These are phyloP conservation scores for Fusarium denticulatum DNA, from an alignment of 2,329 filamentous ascomycete species.

Conservation along the genomic window DNA sequence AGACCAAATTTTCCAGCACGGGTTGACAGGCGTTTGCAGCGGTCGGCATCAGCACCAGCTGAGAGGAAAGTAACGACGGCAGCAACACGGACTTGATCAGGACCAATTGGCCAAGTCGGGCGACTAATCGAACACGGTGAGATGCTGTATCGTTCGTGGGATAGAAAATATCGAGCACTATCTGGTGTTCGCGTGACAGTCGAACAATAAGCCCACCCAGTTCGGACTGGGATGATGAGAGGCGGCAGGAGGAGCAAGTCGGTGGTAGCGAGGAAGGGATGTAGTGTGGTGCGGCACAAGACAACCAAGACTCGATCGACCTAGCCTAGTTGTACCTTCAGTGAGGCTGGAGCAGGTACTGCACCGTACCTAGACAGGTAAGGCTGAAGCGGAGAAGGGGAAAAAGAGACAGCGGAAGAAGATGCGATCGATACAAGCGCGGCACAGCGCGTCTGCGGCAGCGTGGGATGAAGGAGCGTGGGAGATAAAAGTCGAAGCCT, in stretches of 20 bases:
- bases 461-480: conserved; percentile 44
- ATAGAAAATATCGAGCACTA: conserved; percentile 29
- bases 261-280: conserved; percentile 44
- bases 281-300: conserved; percentile 35
- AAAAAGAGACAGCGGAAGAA: conserved; percentile 35
- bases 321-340: conserved; percentile 19
- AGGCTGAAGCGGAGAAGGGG: conserved; percentile 29
- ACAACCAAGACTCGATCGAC: conserved; percentile 34
- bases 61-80: conserved; percentile 26
- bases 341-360: conserved; percentile 39
- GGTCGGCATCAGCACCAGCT: conserved; percentile 53
- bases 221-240: conserved; percentile 34
- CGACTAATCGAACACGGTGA: conserved; percentile 23
- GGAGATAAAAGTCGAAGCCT: conserved; percentile 43
- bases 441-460: conserved; percentile 41
- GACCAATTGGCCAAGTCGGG: conserved; percentile 44
- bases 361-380: conserved; percentile 28
- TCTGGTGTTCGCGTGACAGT: conserved; percentile 44
- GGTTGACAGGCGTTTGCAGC: conserved; percentile 46
- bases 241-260: conserved; percentile 38
- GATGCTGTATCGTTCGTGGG: conserved; percentile 21
- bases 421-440: conserved; percentile 35
- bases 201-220: conserved; percentile 37
- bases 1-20: conserved; percentile 47
- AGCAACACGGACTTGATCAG: conserved; percentile 24